These are phyloP conservation scores for Amanita polypyramis DNA, from an alignment of 768 basidiomycete genomes.

Conservation along the genomic window DNA sequence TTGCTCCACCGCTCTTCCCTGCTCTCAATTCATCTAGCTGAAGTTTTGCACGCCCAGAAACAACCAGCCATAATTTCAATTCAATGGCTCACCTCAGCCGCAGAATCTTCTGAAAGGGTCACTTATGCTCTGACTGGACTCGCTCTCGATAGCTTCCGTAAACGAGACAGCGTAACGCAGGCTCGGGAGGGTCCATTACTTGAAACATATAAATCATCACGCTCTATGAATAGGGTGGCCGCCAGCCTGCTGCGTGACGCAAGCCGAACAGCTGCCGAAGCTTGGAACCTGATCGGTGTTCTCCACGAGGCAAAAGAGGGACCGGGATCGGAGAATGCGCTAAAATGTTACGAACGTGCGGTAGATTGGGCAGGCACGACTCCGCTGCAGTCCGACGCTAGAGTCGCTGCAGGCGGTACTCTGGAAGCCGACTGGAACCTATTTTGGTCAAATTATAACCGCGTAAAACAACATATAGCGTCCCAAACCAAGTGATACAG, in stretches of 20 bases:
- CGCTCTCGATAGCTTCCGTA: slow-evolving; percentile 25
- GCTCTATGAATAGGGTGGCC: slow-evolving; percentile 44
- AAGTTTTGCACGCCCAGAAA: slow-evolving; percentile 49
- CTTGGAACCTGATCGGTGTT: slow-evolving; percentile 66
- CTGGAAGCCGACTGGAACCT: slow-evolving; percentile 51
- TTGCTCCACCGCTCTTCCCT: slow-evolving; percentile 68
- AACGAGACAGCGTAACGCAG: slow-evolving; percentile 9
- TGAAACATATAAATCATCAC: slow-evolving; percentile 33
- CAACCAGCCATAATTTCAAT: slow-evolving; percentile 34
- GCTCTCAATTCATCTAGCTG: slow-evolving; percentile 61
- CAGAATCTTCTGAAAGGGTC: slow-evolving; percentile 58
- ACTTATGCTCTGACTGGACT: slow-evolving; percentile 40
- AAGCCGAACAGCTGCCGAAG: slow-evolving; percentile 58
- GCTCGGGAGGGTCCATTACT: slow-evolving; percentile 25
- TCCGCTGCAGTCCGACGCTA: slow-evolving; percentile 22
- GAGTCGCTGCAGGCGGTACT: slow-evolving; percentile 38
- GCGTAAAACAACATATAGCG: slow-evolving; percentile 27
- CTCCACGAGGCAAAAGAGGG: slow-evolving; percentile 39
- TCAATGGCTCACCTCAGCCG: slow-evolving; percentile 48
- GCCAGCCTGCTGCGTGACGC: slow-evolving; percentile 54
- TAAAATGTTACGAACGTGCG: slow-evolving; percentile 61
- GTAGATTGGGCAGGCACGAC: slow-evolving; percentile 53
- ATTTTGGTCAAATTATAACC: slow-evolving; percentile 50
- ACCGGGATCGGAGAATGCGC: slow-evolving; percentile 26
- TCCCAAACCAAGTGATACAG: neutral